Evolutionary conservation across 208 protist species (phyloP).

Genomic region (Acanthamoeba castellanii): DNA sequence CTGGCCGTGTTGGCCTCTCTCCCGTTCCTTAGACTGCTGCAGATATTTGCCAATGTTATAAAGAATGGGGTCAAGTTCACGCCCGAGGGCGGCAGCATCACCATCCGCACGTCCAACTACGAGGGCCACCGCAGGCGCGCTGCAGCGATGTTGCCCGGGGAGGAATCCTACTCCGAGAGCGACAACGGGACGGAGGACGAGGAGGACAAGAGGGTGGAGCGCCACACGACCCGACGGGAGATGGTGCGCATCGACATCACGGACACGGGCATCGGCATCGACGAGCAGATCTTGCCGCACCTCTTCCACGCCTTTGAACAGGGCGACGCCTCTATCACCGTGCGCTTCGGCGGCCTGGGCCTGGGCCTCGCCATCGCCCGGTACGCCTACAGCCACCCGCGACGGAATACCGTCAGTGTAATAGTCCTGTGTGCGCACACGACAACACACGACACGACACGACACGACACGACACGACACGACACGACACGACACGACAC

Average conservation of each 20-base stretch:
- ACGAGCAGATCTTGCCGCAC: background rate
- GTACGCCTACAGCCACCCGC: background rate
- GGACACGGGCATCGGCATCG: slow-evolving; percentile 64
- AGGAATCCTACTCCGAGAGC: background rate
- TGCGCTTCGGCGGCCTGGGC: slow-evolving; percentile 47
- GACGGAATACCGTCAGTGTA: background rate
- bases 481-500: background rate
- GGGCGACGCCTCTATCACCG: slow-evolving; percentile 39
- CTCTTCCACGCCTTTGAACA: slow-evolving; percentile 59
- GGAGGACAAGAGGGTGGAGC: background rate
- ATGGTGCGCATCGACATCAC: slow-evolving; percentile 41
- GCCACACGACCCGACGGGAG: background rate
- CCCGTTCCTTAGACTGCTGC: background rate
- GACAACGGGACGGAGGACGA: background rate
- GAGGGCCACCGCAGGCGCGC: background rate
- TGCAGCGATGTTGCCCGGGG: background rate
- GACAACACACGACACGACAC: background rate
- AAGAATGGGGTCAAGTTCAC: slow-evolving; percentile 68
- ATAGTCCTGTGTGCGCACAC: background rate
- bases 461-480: slow-evolving; percentile 4
- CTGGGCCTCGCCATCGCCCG: slow-evolving; percentile 50
- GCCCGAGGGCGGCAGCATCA: slow-evolving; percentile 18
- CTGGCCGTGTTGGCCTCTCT: too few species aligned
- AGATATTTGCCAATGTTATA: slow-evolving; percentile 6
- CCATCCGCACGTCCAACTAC: slow-evolving; percentile 21